phyloP scores from a whole-genome alignment of 345 rosid species.

The Populus tremula region DNA sequence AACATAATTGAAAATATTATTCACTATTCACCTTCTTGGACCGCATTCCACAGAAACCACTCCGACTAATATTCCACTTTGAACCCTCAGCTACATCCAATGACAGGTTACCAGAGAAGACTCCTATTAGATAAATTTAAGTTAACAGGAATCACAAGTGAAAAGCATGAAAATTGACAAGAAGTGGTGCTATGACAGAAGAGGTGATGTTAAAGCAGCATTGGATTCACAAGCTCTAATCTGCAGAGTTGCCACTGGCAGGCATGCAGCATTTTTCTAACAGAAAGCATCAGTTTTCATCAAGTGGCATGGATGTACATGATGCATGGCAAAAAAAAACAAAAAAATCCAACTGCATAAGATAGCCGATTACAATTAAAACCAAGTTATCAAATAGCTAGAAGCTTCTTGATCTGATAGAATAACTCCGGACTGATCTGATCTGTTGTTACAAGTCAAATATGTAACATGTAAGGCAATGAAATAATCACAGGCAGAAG shows the following conservation, averaged over 20 bases:
- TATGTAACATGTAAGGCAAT: neutral
- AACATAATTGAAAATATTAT: neutral
- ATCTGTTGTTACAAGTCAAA: neutral
- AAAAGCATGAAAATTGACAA: neutral
- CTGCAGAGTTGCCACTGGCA: neutral
- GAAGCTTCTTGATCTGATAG: neutral
- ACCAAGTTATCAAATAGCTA: neutral
- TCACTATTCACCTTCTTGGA: constrained; percentile 68
- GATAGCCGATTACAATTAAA: too few species aligned
- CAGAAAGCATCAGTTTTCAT: neutral
- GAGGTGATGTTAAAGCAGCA: too few species aligned
- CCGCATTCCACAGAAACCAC: constrained; percentile 97
- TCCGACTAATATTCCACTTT: constrained; percentile 65
- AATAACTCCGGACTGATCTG: neutral
- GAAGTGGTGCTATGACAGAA: neutral
- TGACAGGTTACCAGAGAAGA: constrained; percentile 84
- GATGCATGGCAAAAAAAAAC: neutral
- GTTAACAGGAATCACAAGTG: neutral
- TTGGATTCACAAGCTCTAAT: neutral
- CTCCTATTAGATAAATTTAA: constrained; percentile 35
- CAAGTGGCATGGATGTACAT: neutral
- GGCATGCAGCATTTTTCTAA: neutral
- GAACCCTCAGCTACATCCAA: constrained; percentile 59
- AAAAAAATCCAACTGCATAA: neutral
- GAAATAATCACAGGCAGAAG: neutral